phyloP scores from a whole-genome alignment of 2,329 filamentous ascomycete species.

The Calonectria henricotiae region DNA sequence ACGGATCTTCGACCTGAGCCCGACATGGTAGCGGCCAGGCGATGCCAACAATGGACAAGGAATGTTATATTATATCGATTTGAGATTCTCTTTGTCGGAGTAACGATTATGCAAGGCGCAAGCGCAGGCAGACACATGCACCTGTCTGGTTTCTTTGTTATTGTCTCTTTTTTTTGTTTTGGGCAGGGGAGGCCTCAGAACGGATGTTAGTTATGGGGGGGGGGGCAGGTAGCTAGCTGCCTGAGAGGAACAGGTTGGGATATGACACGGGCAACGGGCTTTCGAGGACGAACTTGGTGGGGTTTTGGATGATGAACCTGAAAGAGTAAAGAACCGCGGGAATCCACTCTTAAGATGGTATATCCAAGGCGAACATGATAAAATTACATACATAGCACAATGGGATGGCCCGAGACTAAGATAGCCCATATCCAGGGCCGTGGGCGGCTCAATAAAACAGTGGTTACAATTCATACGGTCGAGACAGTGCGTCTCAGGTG shows the following conservation, averaged over 20 bases:
- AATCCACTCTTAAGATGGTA: slow-evolving; percentile 33
- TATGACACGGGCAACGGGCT: slow-evolving; percentile 38
- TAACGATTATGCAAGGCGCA: slow-evolving; percentile 53
- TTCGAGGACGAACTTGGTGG: slow-evolving; percentile 34
- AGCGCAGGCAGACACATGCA: slow-evolving; percentile 42
- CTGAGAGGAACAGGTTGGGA: slow-evolving; percentile 46
- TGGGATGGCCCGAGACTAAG: slow-evolving; percentile 17
- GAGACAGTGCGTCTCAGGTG: slow-evolving; percentile 25
- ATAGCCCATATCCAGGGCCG: background rate
- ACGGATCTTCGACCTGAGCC: slow-evolving; percentile 48
- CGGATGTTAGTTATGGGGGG: slow-evolving; percentile 32
- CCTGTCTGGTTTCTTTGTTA: slow-evolving; percentile 43
- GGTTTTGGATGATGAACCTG: slow-evolving; percentile 44
- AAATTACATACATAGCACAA: slow-evolving; percentile 26
- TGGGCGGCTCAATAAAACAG: slow-evolving; percentile 24
- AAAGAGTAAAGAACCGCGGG: slow-evolving; percentile 37
- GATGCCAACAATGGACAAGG: slow-evolving; percentile 31
- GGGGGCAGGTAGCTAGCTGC: slow-evolving; percentile 32
- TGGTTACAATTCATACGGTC: slow-evolving; percentile 11
- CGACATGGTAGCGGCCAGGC: slow-evolving; percentile 33
- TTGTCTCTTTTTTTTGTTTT: slow-evolving; percentile 41
- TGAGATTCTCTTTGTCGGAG: slow-evolving; percentile 51
- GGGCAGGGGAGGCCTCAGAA: slow-evolving; percentile 6
- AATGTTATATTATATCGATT: slow-evolving; percentile 45
- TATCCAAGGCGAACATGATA: slow-evolving; percentile 28